Evolutionary conservation across 1,284 basidiomycete species (phyloP).

Genomic region (Amylostereum areolatum): DNA sequence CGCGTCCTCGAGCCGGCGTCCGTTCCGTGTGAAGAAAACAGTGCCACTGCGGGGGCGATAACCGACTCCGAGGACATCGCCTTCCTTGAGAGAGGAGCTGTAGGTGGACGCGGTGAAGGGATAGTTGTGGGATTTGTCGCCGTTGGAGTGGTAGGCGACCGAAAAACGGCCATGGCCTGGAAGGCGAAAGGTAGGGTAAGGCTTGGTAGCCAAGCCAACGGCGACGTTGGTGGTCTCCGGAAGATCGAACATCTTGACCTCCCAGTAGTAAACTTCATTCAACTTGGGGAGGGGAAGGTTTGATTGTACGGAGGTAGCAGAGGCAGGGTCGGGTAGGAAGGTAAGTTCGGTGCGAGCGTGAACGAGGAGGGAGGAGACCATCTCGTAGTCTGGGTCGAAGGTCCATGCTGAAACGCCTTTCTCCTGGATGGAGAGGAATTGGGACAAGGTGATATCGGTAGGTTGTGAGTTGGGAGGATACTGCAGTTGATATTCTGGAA

Average conservation of each 20-base stretch:
- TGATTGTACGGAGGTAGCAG: conserved; percentile 89
- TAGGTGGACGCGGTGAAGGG: conserved; percentile 89
- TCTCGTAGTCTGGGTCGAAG: conserved; percentile 95
- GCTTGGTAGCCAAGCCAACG: conserved; percentile 90
- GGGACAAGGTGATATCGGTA: conserved; percentile 93
- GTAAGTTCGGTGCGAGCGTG: conserved; percentile 93
- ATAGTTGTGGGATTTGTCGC: conserved; percentile 96
- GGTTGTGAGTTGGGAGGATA: conserved; percentile 90
- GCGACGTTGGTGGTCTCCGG: conserved; percentile 79
- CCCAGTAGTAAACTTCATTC: conserved; percentile 98
- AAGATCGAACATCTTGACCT: conserved; percentile 96
- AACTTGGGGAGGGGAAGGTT: conserved; percentile 92
- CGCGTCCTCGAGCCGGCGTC: conserved; percentile 91
- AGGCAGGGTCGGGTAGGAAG: conserved; percentile 90
- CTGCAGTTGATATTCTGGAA: conserved; percentile 80
- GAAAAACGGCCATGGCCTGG: conserved; percentile 88
- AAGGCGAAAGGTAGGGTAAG: conserved; percentile 88
- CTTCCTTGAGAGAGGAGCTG: conserved; percentile 84
- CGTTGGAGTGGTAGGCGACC: conserved; percentile 95
- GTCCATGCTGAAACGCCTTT: conserved; percentile 97
- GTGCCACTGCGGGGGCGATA: conserved; percentile 93
- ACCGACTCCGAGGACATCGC: conserved; percentile 90
- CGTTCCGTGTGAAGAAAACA: conserved; percentile 95
- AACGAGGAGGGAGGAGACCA: conserved; percentile 84
- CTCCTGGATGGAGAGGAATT: conserved; percentile 96